These are phyloP conservation scores for Herpetomonas tarakana DNA, from an alignment of 208 protist species.

Conservation along the genomic window DNA sequence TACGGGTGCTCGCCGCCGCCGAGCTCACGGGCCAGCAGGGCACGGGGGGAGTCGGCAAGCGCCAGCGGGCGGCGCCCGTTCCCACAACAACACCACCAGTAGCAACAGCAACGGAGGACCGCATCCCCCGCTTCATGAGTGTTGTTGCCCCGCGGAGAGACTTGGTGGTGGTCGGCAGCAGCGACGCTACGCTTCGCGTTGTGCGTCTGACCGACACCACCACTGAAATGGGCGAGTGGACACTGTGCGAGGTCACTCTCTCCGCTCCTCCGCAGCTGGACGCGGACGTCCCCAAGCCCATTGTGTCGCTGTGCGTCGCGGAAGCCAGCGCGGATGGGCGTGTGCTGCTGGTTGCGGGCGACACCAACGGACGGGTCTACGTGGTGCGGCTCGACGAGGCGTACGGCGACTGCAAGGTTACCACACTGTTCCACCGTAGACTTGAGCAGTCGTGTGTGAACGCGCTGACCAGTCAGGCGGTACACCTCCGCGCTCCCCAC, in stretches of 20 bases:
- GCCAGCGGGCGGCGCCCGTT: constrained; percentile 1
- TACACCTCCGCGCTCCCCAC: background rate
- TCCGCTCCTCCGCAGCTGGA: background rate
- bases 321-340: background rate
- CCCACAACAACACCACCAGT: no score
- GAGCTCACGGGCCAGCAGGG: background rate
- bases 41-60: background rate
- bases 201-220: constrained; percentile 11
- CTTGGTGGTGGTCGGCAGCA: constrained; percentile 51
- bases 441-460: constrained; percentile 49
- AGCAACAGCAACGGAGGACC: constrained; percentile 2
- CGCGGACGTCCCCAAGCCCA: constrained; percentile 25
- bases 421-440: background rate
- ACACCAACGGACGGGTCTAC: constrained; percentile 58
- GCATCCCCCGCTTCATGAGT: constrained; percentile 55
- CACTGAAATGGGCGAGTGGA: background rate
- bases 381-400: constrained; percentile 15
- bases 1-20: constrained; percentile 20
- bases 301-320: constrained; percentile 30
- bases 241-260: background rate
- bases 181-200: constrained; percentile 50
- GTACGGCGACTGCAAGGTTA: constrained; percentile 1
- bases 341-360: constrained; percentile 42
- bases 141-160: constrained; percentile 22
- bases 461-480: constrained; percentile 32